Evolutionary conservation across 2,329 filamentous ascomycete genomes (phyloP), one percentile per base, ranked within the genome.

Genomic region (Ceratocystiopsis minuta): DNA sequence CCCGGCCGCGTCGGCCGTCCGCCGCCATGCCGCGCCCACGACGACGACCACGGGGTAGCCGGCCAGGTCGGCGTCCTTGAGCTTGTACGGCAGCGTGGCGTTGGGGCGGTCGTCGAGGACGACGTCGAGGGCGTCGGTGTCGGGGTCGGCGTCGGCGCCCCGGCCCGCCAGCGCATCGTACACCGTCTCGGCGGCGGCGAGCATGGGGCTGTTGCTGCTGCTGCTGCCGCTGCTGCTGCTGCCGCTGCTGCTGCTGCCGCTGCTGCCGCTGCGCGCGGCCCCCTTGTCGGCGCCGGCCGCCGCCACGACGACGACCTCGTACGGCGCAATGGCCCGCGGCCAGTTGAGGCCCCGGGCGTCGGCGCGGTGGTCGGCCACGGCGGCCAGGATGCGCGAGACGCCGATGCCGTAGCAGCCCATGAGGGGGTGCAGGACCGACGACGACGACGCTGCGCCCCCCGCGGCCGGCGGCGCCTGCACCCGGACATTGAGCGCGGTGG

Each of bases 331-430:
- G 11, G 66, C 75, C 6, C 78, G 67, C 1, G 90, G 90, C 90
- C 90, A 98, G 52, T 84, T 85, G 9, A 96, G 66, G 0, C 86
- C 90, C 53, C 64, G 71, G 3, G 67, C 54, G 50, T 93, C 84
- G 0, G 75, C 68, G 11, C 85, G 65, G 34, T 79, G 70, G 48
- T 88, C 79, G 1, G 87, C 87, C 1, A 90, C 75, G 2, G 90
- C 85, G 10, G 80, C 86, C 46, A 98, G 78, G 51, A 98, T 77
- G 37, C 90, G 79, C 6, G 86, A 93, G 16, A 98, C 75, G 2
- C 90, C 90, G 46, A 98, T 92, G 1, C 90, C 90, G 55, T 95
- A 85, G 56, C 90, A 98, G 43, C 90, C 90, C 90, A 98, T 98
- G 49, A 93, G 75, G 1, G 48, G 48, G n/a, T 41, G 41, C 13